These are phyloP conservation scores for Petrea volubilis DNA, from an alignment of 257 asterid genomes.

Conservation along the genomic window DNA sequence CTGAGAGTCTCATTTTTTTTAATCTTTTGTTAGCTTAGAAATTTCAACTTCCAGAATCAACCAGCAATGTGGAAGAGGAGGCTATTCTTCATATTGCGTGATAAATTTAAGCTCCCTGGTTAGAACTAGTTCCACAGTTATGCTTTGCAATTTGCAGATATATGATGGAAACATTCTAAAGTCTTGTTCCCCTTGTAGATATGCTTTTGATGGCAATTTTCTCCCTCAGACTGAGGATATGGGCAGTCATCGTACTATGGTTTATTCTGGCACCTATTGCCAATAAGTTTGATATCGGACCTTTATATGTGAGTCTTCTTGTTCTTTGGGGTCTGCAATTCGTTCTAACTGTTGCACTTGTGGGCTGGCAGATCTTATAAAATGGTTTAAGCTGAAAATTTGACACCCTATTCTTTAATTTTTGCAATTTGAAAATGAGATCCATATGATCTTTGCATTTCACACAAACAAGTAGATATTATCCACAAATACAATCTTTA, in stretches of 20 bases:
- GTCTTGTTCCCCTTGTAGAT: conserved; percentile 44
- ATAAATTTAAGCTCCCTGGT: conserved; percentile 84
- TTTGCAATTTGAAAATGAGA: conserved; percentile 8
- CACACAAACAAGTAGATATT: not conserved
- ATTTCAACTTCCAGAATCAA: conserved; percentile 73
- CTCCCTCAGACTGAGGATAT: conserved; percentile 66
- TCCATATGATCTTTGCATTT: not conserved
- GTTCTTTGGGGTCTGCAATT: conserved; percentile 19
- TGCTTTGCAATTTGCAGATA: not conserved
- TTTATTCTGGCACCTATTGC: conserved; percentile 80
- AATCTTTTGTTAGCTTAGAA: conserved; percentile 41
- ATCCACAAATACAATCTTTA: not conserved
- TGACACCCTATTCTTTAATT: not conserved
- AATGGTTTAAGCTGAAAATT: not conserved
- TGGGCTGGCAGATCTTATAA: not conserved
- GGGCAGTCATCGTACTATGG: conserved; percentile 72
- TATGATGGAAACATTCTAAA: conserved; percentile 27
- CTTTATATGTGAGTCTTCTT: conserved; percentile 73
- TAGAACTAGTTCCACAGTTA: conserved; percentile 29
- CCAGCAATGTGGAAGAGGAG: conserved; percentile 80
- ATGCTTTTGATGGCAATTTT: conserved; percentile 80
- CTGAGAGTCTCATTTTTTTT: conserved; percentile 21
- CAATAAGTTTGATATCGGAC: conserved; percentile 66
- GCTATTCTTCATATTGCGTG: conserved; percentile 57
- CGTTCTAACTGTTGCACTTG: not conserved